Conservation (phyloP, 345 rosid genomes). For the Moricandia arvensis region DNA sequence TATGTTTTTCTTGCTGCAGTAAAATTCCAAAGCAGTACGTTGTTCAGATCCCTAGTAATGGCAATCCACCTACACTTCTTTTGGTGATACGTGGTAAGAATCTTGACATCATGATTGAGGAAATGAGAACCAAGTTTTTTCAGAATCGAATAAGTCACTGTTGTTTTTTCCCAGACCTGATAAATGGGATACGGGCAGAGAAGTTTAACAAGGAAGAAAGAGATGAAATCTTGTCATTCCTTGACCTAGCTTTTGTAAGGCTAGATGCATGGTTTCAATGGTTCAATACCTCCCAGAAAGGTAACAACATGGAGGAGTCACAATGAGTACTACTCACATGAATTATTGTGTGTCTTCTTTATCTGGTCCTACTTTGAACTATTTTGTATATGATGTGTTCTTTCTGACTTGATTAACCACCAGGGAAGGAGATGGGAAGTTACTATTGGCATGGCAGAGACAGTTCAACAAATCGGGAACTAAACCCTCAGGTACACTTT, state of each 20-base stretch:
- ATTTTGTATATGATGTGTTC: background rate
- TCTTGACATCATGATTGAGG: background rate
- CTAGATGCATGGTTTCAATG: constrained; percentile 91
- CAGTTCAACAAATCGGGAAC: constrained; percentile 49
- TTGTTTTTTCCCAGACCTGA: constrained; percentile 51
- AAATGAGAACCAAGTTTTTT: background rate
- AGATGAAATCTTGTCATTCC: constrained; percentile 61
- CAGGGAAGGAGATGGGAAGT: constrained; percentile 73
- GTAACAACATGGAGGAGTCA: constrained; percentile 37
- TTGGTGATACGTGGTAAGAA: constrained; percentile 72
- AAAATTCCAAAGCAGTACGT: constrained; percentile 81
- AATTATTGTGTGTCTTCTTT: background rate
- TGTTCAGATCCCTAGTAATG: constrained; percentile 75
- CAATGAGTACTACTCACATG: background rate
- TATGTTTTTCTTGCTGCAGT: constrained; percentile 46
- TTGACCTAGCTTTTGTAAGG: constrained; percentile 65
- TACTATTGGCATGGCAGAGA: constrained; percentile 97
- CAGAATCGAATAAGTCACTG: background rate
- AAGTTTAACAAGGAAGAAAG: constrained; percentile 58
- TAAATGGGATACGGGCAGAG: constrained; percentile 53
- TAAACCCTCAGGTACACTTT: constrained; percentile 73
- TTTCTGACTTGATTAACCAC: constrained; percentile 3
- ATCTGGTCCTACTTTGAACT: background rate
- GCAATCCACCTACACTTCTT: constrained; percentile 88
- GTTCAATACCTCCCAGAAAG: constrained; percentile 84